A percentile compares a stretch with the other conserved stretches of the same genome.
These are phyloP conservation scores for Aspergillus bertholletiae DNA, from an alignment of 495 filamentous ascomycete genomes.

Conservation along the genomic window DNA sequence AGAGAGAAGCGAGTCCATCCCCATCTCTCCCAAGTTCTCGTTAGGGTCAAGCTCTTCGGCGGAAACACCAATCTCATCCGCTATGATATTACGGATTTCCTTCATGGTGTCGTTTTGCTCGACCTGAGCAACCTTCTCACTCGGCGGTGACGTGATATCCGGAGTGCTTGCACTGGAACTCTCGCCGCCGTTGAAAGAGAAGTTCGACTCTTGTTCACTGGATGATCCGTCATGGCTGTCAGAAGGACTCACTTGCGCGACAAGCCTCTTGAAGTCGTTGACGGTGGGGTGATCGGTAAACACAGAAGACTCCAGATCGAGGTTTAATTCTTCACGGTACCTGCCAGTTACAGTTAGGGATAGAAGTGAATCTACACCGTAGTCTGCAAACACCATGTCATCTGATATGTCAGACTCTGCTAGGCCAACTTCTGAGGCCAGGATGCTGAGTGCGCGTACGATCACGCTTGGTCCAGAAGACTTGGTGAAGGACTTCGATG, in stretches of 20 bases:
- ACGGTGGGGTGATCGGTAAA: constrained; percentile 60
- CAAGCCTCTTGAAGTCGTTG: constrained; percentile 56
- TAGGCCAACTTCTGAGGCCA: constrained; percentile 65
- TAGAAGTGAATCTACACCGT: constrained; percentile 53
- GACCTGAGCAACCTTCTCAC: constrained; percentile 30
- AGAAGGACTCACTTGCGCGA: constrained; percentile 40
- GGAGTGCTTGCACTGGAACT: constrained; percentile 34
- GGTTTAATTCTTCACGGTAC: constrained; percentile 45
- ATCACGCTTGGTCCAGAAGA: constrained; percentile 24
- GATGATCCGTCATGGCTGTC: constrained; percentile 31
- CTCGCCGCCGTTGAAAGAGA: constrained; percentile 29
- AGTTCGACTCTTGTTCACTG: constrained; percentile 28
- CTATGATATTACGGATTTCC: constrained; percentile 55
- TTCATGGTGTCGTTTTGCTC: constrained; percentile 47
- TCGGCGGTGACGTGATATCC: constrained; percentile 27
- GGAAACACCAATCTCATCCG: constrained; percentile 65
- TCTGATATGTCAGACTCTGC: constrained; percentile 57
- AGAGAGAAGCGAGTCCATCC: constrained; percentile 53
- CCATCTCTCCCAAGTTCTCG: constrained; percentile 44
- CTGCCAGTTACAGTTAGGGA: constrained; percentile 46
- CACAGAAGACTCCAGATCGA: constrained; percentile 50
- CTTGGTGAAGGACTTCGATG: constrained; percentile 25
- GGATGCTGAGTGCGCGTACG: constrained; percentile 52
- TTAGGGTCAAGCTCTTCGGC: constrained; percentile 54
- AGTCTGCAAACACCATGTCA: constrained; percentile 45